Evolutionary conservation across 1,139 yeast genomes (phyloP).

Genomic region (Blastobotrys niveus): DNA sequence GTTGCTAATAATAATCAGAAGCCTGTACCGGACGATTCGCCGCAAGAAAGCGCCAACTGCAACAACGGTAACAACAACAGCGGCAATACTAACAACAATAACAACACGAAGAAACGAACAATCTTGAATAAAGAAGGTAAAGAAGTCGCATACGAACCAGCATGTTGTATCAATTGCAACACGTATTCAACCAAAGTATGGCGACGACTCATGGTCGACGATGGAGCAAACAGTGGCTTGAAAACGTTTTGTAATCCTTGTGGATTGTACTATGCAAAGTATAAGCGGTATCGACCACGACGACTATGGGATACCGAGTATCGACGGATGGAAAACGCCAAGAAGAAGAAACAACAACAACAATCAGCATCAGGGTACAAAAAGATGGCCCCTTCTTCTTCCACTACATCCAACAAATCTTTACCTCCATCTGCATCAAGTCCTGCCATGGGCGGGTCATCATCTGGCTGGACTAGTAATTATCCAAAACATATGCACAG

Average conservation of each 20-base stretch:
- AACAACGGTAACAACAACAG: neutral
- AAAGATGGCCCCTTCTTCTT: no score
- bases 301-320: no score
- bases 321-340: constrained; percentile 11
- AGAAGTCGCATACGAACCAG: neutral
- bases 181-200: constrained; percentile 34
- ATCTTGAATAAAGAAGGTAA: neutral
- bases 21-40: no score
- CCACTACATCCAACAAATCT: no score
- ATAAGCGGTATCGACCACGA: constrained; percentile 34
- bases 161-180: constrained; percentile 38
- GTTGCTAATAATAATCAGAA: no score
- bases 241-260: constrained; percentile 35
- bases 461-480: no score
- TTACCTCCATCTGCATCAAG: neutral
- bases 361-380: no score
- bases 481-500: no score
- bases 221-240: constrained; percentile 20
- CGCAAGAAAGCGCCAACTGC: no score
- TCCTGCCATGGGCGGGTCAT: neutral
- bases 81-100: neutral
- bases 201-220: constrained; percentile 27
- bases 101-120: neutral
- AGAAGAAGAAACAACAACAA: neutral
- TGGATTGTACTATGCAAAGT: constrained; percentile 33